Conservation (phyloP, 192 early-diverging fungal genomes). For the Phycomyces blakesleeanus region DNA sequence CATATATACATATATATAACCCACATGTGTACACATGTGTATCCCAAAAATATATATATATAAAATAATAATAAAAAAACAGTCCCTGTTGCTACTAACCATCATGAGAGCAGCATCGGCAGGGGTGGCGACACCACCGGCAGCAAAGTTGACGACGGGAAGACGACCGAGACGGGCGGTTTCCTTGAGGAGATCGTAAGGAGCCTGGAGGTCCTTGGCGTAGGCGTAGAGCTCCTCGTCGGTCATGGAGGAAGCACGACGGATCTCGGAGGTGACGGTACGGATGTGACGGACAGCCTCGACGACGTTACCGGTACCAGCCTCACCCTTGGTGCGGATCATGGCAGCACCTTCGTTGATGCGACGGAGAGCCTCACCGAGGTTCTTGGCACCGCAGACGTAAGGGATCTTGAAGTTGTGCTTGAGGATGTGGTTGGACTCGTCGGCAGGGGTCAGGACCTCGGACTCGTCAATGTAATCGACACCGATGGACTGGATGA, state of each 20-base stretch:
- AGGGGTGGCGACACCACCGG: conserved; percentile 95
- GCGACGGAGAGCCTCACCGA: conserved; percentile 95
- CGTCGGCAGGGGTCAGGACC: conserved; percentile 95
- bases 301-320: conserved; percentile 97
- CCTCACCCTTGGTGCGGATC: conserved; percentile 98
- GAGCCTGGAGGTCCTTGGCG: conserved; percentile 94
- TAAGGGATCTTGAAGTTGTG: conserved; percentile 89
- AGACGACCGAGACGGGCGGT: conserved; percentile 82
- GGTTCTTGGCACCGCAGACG: conserved; percentile 95
- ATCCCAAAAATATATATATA: too few relatives aligned
- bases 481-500: conserved; percentile 85
- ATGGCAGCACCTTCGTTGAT: conserved; percentile 97
- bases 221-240: conserved; percentile 91
- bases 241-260: conserved; percentile 76
- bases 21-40: background rate
- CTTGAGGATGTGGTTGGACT: conserved; percentile 95
- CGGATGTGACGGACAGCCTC: conserved; percentile 96
- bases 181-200: conserved; percentile 87
- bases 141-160: conserved; percentile 98
- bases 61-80: too few relatives aligned
- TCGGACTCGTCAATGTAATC: conserved; percentile 98
- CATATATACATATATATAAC: background rate
- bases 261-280: conserved; percentile 83
- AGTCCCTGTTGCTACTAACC: conserved; percentile 32
- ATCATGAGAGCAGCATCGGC: conserved; percentile 99